phyloP scores from a whole-genome alignment of 106 monocot species.

The Allium fistulosum region DNA sequence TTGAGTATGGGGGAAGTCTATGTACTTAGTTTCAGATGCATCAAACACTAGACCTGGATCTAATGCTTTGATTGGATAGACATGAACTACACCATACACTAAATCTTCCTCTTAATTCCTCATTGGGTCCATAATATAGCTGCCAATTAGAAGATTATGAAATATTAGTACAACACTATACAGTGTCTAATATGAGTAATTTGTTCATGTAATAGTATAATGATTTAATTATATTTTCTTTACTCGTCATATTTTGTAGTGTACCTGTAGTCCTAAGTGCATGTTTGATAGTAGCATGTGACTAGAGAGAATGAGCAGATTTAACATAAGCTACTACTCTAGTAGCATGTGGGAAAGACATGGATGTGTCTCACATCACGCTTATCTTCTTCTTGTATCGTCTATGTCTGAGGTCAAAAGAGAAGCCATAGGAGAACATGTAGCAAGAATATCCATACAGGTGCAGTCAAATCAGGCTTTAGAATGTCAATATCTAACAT shows the following conservation, averaged over 20 bases:
- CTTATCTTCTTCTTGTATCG: constrained; percentile 5
- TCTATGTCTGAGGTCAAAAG: neutral
- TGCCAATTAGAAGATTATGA: too few species aligned
- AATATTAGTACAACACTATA: too few species aligned
- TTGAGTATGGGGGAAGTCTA: constrained; percentile 23
- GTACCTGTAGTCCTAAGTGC: constrained; percentile 44
- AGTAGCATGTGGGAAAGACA: constrained; percentile 38
- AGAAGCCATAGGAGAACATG: constrained; percentile 19
- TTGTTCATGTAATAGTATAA: too few species aligned
- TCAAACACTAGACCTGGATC: constrained; percentile 44
- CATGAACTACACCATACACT: constrained; percentile 29
- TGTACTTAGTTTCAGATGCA: constrained; percentile 18
- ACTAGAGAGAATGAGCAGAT: constrained; percentile 24
- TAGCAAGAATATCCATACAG: constrained; percentile 20
- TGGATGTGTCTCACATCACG: constrained; percentile 39
- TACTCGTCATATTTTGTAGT: too few species aligned
- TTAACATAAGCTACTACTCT: constrained; percentile 36
- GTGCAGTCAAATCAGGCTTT: constrained; percentile 16
- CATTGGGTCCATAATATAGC: constrained; percentile 3
- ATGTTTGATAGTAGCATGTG: constrained; percentile 27
- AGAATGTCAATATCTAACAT: constrained; percentile 15
- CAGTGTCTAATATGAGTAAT: too few species aligned
- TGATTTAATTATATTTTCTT: too few species aligned
- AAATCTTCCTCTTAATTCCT: constrained; percentile 20
- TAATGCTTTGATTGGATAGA: constrained; percentile 15